phyloP scores from a whole-genome alignment of 1,139 yeast genomes.

The Blastobotrys arbuscula region DNA sequence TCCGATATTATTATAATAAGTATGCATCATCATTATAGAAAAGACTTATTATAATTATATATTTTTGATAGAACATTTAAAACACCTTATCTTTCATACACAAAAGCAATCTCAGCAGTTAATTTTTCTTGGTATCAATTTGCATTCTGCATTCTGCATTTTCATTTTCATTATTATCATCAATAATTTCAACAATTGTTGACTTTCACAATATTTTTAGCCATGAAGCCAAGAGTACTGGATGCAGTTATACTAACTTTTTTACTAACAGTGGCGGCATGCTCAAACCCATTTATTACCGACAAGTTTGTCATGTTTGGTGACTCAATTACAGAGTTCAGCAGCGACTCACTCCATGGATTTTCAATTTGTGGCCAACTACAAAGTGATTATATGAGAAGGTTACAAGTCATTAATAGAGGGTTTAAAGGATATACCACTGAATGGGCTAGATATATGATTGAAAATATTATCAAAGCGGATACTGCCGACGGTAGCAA shows the following conservation, averaged over 20 bases:
- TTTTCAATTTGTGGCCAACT: conserved; percentile 45
- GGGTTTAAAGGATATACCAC: conserved; percentile 60
- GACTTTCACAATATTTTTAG: no score
- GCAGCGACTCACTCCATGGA: conserved; percentile 35
- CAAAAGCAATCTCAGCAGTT: no score
- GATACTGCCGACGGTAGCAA: conserved; percentile 13
- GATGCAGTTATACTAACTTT: neutral
- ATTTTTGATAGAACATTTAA: no score
- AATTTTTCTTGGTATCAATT: no score
- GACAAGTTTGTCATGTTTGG: conserved; percentile 53
- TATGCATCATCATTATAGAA: no score
- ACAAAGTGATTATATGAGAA: conserved; percentile 42
- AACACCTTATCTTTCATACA: no score
- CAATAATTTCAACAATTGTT: no score
- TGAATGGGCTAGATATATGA: conserved; percentile 37
- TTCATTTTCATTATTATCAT: no score
- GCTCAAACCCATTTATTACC: conserved; percentile 17
- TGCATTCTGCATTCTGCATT: no score
- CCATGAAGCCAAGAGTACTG: no score
- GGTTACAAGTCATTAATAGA: conserved; percentile 49
- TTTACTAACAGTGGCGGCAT: neutral
- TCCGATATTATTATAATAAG: no score
- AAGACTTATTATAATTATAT: no score
- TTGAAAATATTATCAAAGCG: conserved; percentile 16
- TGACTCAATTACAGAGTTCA: conserved; percentile 55